Base-by-base conservation (phyloP, 1,139 yeast genomes). In the Pneumocystis carinii region DNA sequence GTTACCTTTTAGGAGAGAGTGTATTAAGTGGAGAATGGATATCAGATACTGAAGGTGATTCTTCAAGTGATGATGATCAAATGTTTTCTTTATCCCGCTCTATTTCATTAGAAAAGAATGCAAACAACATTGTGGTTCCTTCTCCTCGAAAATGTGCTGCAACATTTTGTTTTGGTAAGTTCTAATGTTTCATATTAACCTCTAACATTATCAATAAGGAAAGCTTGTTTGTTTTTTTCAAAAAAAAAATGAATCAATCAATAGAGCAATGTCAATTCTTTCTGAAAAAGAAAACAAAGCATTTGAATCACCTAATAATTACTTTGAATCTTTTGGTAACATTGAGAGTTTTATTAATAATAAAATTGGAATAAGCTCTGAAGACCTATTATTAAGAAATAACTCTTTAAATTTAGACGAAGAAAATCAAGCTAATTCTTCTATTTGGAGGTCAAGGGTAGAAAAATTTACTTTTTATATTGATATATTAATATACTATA, bases 1-100 rank as follows among this genome's bases (percentile, higher is more conserved):
- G 96, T 62, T 86, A 78, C 69, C 76, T 92, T 4, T 77, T 90
- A 76, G 98, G 98, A 0, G 97, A 90, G 67, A 81, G 83, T 64
- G 78, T 89, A 2, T 82, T 81, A 32, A 59, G 42, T 19, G 55
- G 60, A n/a, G 35, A 60, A 35, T 48, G 57, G 38, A 36, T 60
- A 19, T 10, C 72, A 76, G 67, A 74, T 64, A 75, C 78, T 1
- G 80, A 77, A 60, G 76, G 76, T 15, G 80, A 77, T 17, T 56
- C 55, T 19, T 59, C 59, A 12, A 63, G 64, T 32, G 65, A 66
- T 59, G 66, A 62, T 36, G 67, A 64, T 19, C 35, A 61, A 24
- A 53, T 59, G 15, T 48, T 66, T 68, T 72, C 10, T 72, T 73
- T 2, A 69, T 73, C 12, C 69, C 76, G 65, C 72, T 60, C 38